Base-by-base conservation (phyloP, 306 rosid species). In the Pueraria montana region DNA sequence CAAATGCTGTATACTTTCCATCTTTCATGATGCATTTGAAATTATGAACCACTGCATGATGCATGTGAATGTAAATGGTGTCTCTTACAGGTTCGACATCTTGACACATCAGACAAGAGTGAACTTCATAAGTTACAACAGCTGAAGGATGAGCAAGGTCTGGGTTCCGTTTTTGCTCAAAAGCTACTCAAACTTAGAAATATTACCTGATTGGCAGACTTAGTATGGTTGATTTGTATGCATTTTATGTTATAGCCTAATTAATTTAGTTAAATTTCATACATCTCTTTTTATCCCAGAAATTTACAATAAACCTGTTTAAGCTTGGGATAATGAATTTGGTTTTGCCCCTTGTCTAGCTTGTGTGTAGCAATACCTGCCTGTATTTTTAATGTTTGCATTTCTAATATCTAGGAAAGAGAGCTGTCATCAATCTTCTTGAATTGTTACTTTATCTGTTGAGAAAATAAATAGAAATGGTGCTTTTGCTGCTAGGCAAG, bases 111-210 rank as follows among this genome's bases (percentile, higher is more conserved):
- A 45, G 99, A 96, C 84, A 96, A 94, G 84, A 96, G 99, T 87
- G 99, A 96, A 83, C 99, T 96, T 59, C 88, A 96, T 86, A 96
- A 94, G 89, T 83, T 96, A 76, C 99, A 96, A 76, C 97, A 89
- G 84, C 87, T 96, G 89, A 96, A 96, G 88, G 99, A 96, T 84
- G 99, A 96, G 81, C 99, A 96, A 92, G 99, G 99, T 94, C 18
- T 59, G 72, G 56, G 12, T 8, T 30, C 27, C 56, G 58, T 67
- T 56, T 67, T 76, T 18, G 11, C 16, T 58, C 42, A 21, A 59
- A 68, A 49, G 3, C 73, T 82, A 59, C 14, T 50, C 0, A 18
- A 36, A 27, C 13, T 40, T n/a, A 17, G 62, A 66, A 74, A 17
- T 77, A 73, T 48, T 70, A 59, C 16, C 20, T 69, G 53, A 26